Conservation (phyloP, 495 filamentous ascomycete species). For the Amphirosellinia nigrospora region DNA sequence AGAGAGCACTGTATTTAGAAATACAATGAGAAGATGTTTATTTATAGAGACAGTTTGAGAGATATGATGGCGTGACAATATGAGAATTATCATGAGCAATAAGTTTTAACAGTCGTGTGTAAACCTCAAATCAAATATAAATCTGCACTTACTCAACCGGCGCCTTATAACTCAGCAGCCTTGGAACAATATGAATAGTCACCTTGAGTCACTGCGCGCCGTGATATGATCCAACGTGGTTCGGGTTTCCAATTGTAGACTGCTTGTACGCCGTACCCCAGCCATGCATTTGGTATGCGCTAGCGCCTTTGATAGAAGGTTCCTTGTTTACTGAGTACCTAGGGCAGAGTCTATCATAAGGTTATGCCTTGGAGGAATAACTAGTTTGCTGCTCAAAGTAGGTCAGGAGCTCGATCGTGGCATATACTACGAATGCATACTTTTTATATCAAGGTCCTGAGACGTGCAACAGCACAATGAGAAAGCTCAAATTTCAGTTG, state of each 20-base stretch:
- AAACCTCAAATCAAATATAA: neutral
- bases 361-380: neutral
- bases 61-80: neutral
- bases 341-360: neutral
- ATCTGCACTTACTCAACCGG: neutral
- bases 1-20: neutral
- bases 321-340: neutral
- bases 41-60: neutral
- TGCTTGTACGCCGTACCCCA: no score
- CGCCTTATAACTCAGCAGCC: neutral
- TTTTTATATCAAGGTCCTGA: neutral
- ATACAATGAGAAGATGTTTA: neutral
- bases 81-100: no score
- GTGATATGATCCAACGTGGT: neutral
- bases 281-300: neutral
- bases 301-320: neutral
- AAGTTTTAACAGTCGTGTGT: no score
- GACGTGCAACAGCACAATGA: neutral
- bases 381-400: neutral
- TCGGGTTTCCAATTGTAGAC: neutral
- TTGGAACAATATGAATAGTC: neutral
- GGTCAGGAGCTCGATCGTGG: neutral
- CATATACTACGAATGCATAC: neutral
- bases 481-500: neutral
- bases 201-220: neutral